Percentiles rank a stretch among this genome's conserved stretches.
Evolutionary conservation across 768 basidiomycete genomes (phyloP).

Genomic region (Lactarius trivialis): DNA sequence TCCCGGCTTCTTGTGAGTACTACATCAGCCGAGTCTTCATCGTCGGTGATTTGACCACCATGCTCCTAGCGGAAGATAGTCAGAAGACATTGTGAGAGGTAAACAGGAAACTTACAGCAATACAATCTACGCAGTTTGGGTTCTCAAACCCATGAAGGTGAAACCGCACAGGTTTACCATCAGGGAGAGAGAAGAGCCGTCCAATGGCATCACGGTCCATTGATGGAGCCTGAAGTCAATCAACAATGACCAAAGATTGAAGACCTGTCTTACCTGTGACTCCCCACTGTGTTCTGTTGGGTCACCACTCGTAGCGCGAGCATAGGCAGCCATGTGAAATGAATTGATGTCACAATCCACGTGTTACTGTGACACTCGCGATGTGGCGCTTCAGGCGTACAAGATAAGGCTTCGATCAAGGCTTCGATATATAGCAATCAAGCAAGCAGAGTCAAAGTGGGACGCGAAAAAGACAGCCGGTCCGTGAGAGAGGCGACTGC

Average conservation of each 20-base stretch:
- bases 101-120: conserved; percentile 21
- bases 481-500: too few species aligned
- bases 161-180: neutral
- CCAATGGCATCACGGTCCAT: neutral
- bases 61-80: conserved; percentile 4
- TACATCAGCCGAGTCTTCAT: conserved; percentile 11
- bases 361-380: too few species aligned
- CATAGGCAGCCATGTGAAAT: too few species aligned
- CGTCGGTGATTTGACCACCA: conserved; percentile 14
- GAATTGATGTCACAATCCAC: too few species aligned
- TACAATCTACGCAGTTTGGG: neutral
- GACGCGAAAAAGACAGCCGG: too few species aligned
- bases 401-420: too few species aligned
- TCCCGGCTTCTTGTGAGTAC: conserved; percentile 5
- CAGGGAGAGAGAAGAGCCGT: conserved; percentile 12
- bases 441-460: too few species aligned
- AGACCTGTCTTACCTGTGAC: neutral
- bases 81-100: neutral
- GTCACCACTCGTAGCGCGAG: too few species aligned
- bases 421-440: too few species aligned
- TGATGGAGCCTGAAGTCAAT: neutral
- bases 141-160: conserved; percentile 9
- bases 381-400: too few species aligned
- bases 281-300: neutral
- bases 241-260: neutral